phyloP scores from a whole-genome alignment of 805 yeast genomes.

The Sugiyamaella mastotermitis region DNA sequence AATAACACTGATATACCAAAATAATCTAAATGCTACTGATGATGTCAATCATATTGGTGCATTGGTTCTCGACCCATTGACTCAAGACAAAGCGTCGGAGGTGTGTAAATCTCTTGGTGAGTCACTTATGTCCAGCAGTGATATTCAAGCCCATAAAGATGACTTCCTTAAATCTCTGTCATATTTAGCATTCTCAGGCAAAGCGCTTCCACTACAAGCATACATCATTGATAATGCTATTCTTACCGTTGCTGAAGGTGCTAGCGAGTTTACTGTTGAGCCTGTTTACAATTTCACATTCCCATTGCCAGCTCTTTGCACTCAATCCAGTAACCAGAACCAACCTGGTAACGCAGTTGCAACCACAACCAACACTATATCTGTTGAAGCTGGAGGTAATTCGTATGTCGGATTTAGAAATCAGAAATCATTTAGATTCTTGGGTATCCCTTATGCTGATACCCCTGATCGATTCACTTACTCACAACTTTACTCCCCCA shows the following conservation, averaged over 20 bases:
- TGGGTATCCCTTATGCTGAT: slow-evolving; percentile 1
- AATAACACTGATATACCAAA: slow-evolving; percentile 1
- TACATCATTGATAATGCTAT: background rate
- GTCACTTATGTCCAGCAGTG: background rate
- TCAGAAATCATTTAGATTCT: background rate
- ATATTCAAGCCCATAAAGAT: background rate
- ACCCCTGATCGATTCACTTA: background rate
- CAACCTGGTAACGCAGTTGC: background rate
- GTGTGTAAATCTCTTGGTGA: background rate
- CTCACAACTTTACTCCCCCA: background rate
- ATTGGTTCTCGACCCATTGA: background rate
- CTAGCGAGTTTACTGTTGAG: background rate
- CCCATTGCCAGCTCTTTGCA: background rate
- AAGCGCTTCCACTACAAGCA: background rate
- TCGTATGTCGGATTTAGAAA: background rate
- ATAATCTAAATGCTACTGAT: slow-evolving; percentile 1
- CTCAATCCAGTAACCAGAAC: background rate
- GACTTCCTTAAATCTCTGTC: background rate
- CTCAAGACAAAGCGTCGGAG: background rate
- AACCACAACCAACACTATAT: background rate
- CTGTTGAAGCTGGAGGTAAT: background rate
- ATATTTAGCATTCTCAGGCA: background rate
- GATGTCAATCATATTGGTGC: background rate
- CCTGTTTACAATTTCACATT: background rate
- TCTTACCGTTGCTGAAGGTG: background rate